Conservation (phyloP, 257 asterid genomes). For the Lantana camara region DNA sequence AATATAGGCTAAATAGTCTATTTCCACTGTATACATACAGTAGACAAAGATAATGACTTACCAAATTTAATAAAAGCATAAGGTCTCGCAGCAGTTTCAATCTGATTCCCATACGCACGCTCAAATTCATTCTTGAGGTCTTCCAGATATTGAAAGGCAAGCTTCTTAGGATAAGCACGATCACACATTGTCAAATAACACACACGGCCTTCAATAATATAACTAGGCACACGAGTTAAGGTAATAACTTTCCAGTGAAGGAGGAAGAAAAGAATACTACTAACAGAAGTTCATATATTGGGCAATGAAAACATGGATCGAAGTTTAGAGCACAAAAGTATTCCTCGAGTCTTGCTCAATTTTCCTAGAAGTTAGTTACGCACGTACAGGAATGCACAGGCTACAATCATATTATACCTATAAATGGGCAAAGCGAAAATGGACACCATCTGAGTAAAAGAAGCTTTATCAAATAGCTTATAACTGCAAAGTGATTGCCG, state of each 20-base stretch:
- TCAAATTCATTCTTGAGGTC: constrained; percentile 95
- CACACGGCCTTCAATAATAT: constrained; percentile 84
- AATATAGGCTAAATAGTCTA: not conserved
- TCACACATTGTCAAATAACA: constrained; percentile 97
- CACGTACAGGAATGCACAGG: constrained; percentile 17
- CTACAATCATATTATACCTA: constrained; percentile 1
- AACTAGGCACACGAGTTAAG: constrained; percentile 67
- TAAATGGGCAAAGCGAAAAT: constrained; percentile 4
- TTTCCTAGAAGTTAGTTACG: not conserved
- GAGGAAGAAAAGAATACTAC: constrained; percentile 10
- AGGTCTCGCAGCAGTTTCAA: constrained; percentile 98
- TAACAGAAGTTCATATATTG: not conserved
- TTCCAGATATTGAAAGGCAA: constrained; percentile 89
- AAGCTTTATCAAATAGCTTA: not conserved
- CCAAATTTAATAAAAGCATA: constrained; percentile 97
- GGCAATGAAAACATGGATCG: constrained; percentile 2
- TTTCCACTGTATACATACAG: not conserved
- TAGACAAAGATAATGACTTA: constrained; percentile 30
- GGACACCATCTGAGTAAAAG: not conserved
- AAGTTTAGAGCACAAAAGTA: not conserved
- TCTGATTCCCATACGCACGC: constrained; percentile 79
- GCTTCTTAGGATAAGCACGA: constrained; percentile 95
- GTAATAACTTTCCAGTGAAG: constrained; percentile 15
- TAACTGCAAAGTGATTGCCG: not conserved
- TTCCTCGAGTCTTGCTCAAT: not conserved